Conservation (phyloP, 441 rosid genomes). For the Breynia disticha region DNA sequence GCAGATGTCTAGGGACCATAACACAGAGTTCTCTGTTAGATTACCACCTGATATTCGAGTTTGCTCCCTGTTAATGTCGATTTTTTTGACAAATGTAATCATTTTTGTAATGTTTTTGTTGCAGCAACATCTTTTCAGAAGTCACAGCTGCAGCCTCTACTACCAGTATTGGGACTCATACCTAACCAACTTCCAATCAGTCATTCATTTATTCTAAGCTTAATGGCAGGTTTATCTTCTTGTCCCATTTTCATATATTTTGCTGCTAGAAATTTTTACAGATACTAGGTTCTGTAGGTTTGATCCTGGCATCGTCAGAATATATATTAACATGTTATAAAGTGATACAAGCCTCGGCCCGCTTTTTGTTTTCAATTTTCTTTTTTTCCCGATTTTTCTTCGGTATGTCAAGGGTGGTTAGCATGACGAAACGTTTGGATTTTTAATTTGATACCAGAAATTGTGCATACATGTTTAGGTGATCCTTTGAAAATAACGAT, state of each 20-base stretch:
- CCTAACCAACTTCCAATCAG: conserved; percentile 41
- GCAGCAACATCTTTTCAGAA: conserved; percentile 70
- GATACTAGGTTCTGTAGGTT: not conserved
- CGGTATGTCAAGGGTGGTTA: conserved; percentile 12
- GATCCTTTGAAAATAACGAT: conserved; percentile 28
- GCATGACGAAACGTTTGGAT: not conserved
- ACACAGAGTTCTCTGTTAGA: too few species aligned
- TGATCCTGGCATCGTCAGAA: too few species aligned
- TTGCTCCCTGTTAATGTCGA: not conserved
- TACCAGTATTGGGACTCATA: conserved; percentile 40
- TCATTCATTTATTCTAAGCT: conserved; percentile 38
- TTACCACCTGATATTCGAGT: not conserved
- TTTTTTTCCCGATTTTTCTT: not conserved
- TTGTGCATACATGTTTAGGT: conserved; percentile 23
- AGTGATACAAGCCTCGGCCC: too few species aligned
- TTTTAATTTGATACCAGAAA: conserved; percentile 4
- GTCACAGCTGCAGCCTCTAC: conserved; percentile 43
- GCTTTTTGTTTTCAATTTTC: not conserved
- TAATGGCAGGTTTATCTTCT: conserved; percentile 43
- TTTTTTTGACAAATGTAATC: not conserved
- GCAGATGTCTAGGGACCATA: too few species aligned
- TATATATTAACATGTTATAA: too few species aligned
- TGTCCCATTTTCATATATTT: conserved; percentile 12
- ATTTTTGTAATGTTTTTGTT: conserved; percentile 14
- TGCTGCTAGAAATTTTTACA: conserved; percentile 14